Evolutionary conservation across 352 stramenopile species (phyloP), one percentile per base, ranked within the genome.

Genomic region (Phytophthora fragariae): DNA sequence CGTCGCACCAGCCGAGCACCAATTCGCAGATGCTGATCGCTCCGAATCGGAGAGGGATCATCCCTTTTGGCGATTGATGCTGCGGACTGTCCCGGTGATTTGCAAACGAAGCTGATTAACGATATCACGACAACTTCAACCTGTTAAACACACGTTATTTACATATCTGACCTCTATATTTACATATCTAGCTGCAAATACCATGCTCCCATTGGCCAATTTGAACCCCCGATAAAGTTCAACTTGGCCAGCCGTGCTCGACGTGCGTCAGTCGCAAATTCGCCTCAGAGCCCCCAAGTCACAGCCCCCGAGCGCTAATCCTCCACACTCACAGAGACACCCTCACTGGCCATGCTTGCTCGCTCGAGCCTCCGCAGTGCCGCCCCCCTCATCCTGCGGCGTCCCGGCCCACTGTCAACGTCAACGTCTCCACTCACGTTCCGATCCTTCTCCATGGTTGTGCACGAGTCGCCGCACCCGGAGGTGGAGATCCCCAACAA

Each of bases 401-500:
- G 29, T 31, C 37, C 37, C 4, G 37, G 37, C 11, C 37, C 37
- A 14, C 65, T 27, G 29, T 59, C 54, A n/a, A 44, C 57, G 54
- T 72, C 70, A 50, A 24, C 62, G 39, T 59, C 65, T 24, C 60
- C 64, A 24, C 39, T 77, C 29, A 31, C 47, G 3, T 77, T 71
- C 46, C 76, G 74, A 15, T 63, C 67, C 49, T 77, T 85, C 41
- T 83, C 81, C 50, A 82, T 75, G 62, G 90, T 90, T 64, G 71
- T 92, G 60, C 76, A 86, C 83, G 73, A 79, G 52, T 91, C 85
- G 49, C 85, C 81, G 15, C 82, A 91, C 57, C 67, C 70, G 6
- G 64, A 82, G 37, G 57, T 92, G 31, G 62, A 81, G 17, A 85
- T 92, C 33, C 85, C 85, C 1, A 53, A 90, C 19, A 70, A 76